phyloP scores from a whole-genome alignment of 2,329 filamentous ascomycete genomes.

The Fusarium bactridioides region DNA sequence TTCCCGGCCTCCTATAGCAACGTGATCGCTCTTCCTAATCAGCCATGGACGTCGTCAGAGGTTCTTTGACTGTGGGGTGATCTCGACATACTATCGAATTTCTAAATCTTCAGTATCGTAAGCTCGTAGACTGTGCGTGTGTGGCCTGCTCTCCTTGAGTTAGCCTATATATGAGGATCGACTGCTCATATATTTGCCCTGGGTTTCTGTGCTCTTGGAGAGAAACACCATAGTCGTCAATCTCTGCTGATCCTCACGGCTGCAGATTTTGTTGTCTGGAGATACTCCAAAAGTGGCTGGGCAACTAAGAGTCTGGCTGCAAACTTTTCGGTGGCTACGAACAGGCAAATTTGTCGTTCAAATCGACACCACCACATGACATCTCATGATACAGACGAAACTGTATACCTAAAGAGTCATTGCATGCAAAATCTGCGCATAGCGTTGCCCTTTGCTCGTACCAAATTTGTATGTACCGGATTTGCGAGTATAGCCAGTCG shows the following conservation, averaged over 20 bases:
- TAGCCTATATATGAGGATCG: background rate
- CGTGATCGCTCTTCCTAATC: slow-evolving; percentile 57
- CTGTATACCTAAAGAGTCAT: background rate
- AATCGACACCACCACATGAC: no score
- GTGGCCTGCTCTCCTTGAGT: background rate
- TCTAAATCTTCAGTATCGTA: background rate
- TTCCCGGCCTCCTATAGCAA: slow-evolving; percentile 62
- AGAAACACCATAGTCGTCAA: background rate
- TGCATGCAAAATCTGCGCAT: background rate
- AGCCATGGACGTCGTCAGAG: slow-evolving; percentile 51
- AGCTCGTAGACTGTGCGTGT: background rate
- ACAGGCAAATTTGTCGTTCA: background rate
- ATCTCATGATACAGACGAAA: background rate
- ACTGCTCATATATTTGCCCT: background rate
- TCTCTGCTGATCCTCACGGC: background rate
- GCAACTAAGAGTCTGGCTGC: background rate
- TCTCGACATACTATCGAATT: slow-evolving; percentile 51
- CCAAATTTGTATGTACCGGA: background rate
- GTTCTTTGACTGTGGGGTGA: slow-evolving; percentile 62
- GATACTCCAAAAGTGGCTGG: background rate
- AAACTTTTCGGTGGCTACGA: background rate
- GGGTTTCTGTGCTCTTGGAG: no score
- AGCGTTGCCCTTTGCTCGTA: background rate
- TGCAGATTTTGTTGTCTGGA: background rate
- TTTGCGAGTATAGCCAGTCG: background rate